phyloP scores from a whole-genome alignment of 495 filamentous ascomycete species.

The Ramalina intermedia region DNA sequence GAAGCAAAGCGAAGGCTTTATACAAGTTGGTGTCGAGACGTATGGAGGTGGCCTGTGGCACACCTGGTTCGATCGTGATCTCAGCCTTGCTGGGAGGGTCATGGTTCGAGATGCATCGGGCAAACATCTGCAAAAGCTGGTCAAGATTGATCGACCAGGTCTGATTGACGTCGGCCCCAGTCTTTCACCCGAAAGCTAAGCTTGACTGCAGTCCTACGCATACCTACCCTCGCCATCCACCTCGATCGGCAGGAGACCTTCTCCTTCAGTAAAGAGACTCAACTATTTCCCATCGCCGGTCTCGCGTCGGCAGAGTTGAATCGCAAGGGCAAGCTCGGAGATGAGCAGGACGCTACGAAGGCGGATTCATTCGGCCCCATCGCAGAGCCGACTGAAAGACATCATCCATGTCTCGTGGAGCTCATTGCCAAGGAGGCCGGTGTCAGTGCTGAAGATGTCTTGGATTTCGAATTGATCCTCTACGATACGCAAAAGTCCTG shows the following conservation, averaged over 20 bases:
- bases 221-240: constrained; percentile 88
- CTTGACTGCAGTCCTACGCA: constrained; percentile 49
- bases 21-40: constrained; percentile 91
- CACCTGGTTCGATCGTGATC: constrained; percentile 87
- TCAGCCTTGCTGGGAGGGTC: constrained; percentile 78
- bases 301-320: constrained; percentile 79
- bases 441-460: constrained; percentile 50
- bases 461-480: constrained; percentile 91
- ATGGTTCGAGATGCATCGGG: constrained; percentile 65
- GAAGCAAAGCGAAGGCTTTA: constrained; percentile 70
- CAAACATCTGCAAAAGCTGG: constrained; percentile 65
- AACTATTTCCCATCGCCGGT: constrained; percentile 86
- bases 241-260: constrained; percentile 75
- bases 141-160: constrained; percentile 81
- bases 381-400: constrained; percentile 62
- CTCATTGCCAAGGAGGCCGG: constrained; percentile 71
- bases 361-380: constrained; percentile 47
- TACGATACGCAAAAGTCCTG: constrained; percentile 88
- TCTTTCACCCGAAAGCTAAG: neutral
- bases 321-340: constrained; percentile 35
- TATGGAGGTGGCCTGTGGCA: constrained; percentile 80
- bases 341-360: constrained; percentile 7
- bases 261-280: constrained; percentile 89
- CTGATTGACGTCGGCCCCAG: constrained; percentile 9
- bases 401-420: constrained; percentile 76